These are phyloP conservation scores for Phlebiopsis flavidoalba DNA, from an alignment of 768 basidiomycete species.

Conservation along the genomic window DNA sequence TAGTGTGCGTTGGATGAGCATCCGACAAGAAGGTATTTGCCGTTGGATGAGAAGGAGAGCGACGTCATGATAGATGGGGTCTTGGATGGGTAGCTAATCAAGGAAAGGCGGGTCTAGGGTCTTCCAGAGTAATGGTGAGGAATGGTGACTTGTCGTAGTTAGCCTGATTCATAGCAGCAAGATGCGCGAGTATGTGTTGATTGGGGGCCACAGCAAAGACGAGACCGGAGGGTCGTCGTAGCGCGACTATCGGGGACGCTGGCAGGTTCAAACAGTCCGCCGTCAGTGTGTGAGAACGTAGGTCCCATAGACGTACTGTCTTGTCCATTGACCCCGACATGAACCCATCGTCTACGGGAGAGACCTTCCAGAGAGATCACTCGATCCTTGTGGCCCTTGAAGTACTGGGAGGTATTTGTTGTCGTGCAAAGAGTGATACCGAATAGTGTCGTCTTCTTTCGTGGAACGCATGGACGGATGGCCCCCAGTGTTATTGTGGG, in stretches of 20 bases:
- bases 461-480: slow-evolving; percentile 77
- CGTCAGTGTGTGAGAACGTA: slow-evolving; percentile 68
- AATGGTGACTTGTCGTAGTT: slow-evolving; percentile 94
- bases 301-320: slow-evolving; percentile 95
- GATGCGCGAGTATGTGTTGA: slow-evolving; percentile 78
- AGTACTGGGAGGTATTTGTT: slow-evolving; percentile 96
- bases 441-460: slow-evolving; percentile 90
- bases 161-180: slow-evolving; percentile 79
- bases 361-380: slow-evolving; percentile 90
- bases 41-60: slow-evolving; percentile 84
- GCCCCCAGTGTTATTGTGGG: slow-evolving; percentile 82
- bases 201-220: slow-evolving; percentile 89
- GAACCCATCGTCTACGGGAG: slow-evolving; percentile 91
- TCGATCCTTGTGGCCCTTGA: slow-evolving; percentile 86
- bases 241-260: slow-evolving; percentile 72
- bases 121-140: slow-evolving; percentile 74
- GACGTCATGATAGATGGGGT: slow-evolving; percentile 83
- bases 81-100: slow-evolving; percentile 81
- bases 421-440: slow-evolving; percentile 94
- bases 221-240: slow-evolving; percentile 67
- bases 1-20: slow-evolving; percentile 94
- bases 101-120: slow-evolving; percentile 68
- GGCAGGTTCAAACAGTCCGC: slow-evolving; percentile 53
- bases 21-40: slow-evolving; percentile 85
- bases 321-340: slow-evolving; percentile 93